Percentiles rank a stretch among this genome's conserved stretches.
These are phyloP conservation scores for Diaporthe helianthi DNA, from an alignment of 2,329 filamentous ascomycete genomes.

Conservation along the genomic window DNA sequence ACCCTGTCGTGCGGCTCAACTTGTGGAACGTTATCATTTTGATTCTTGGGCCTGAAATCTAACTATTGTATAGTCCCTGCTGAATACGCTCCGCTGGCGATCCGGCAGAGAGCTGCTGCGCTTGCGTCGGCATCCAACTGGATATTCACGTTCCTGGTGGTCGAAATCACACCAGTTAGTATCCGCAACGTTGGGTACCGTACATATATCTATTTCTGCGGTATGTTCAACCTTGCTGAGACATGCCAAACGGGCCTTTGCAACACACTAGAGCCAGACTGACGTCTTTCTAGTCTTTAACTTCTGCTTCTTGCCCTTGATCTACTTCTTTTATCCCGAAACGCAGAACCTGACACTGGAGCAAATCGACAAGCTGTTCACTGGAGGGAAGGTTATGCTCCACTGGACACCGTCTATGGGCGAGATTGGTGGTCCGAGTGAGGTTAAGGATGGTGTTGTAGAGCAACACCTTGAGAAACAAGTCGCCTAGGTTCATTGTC, in stretches of 20 bases:
- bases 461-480: slow-evolving; percentile 19
- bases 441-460: background rate
- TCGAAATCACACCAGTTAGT: slow-evolving; percentile 35
- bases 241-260: background rate
- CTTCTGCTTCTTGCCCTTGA: slow-evolving; percentile 37
- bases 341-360: slow-evolving; percentile 42
- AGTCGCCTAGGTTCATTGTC: background rate
- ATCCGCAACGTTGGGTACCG: slow-evolving; percentile 35
- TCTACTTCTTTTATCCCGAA: slow-evolving; percentile 44
- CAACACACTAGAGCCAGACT: background rate
- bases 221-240: background rate
- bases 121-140: slow-evolving; percentile 48
- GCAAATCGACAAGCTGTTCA: slow-evolving; percentile 41
- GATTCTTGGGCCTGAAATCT: background rate
- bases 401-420: slow-evolving; percentile 20
- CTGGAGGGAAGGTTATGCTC: slow-evolving; percentile 10
- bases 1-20: background rate
- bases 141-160: slow-evolving; percentile 38
- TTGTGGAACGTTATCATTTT: background rate
- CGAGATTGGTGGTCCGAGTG: background rate
- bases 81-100: slow-evolving; percentile 51
- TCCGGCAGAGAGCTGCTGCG: slow-evolving; percentile 48
- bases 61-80: slow-evolving; percentile 44
- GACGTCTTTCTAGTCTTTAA: slow-evolving; percentile 35
- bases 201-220: slow-evolving; percentile 31